Base-by-base conservation (phyloP, 495 filamentous ascomycete species). In the Evansstolkia leycettana region DNA sequence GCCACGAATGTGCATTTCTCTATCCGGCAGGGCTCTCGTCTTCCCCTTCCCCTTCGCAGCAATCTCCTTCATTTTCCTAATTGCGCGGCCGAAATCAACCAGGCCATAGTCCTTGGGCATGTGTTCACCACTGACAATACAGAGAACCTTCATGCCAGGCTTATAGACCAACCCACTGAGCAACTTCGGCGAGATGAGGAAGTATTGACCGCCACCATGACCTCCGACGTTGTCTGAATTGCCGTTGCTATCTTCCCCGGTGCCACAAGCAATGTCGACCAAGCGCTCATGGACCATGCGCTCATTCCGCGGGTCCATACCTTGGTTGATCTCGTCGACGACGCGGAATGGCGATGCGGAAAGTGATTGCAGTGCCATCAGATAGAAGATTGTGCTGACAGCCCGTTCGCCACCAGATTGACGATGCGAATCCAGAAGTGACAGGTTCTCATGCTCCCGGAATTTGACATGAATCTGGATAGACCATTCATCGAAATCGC, bases 261-360 rank as follows among this genome's bases (percentile, higher is more conserved):
- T 45, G 8, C 51, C 67, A 45, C 88, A 94, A 28, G 88, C 88
- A 52, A 93, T 90, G 50, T 88, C 84, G 1, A 95, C 87, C 78
- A 99, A 84, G 34, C 92, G 80, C 48, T 85, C 84, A 58, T 99
- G 90, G 9, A 96, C 92, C 71, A 95, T 87, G 28, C 90, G 77
- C 62, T 98, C 90, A 58, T 98, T 98, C 29, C 92, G 76, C 15
- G 92, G 89, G 58, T 98, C 90, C 90, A 98, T 98, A 41, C 90
- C 90, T 64, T 98, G 90, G 48, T 98, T 98, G 64, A 98, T 98
- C 60, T 98, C 90, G 61, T 98, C 90, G 36, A 99, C 90, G 27
- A 96, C 90, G 36, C 90, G 87, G 78, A 99, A 99, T n/a, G 90
- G 90, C 2, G 85, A 82, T 43, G 84, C 84, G 2, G 90, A 88